These are phyloP conservation scores for Delonix regia DNA, from an alignment of 306 rosid species.

Conservation along the genomic window DNA sequence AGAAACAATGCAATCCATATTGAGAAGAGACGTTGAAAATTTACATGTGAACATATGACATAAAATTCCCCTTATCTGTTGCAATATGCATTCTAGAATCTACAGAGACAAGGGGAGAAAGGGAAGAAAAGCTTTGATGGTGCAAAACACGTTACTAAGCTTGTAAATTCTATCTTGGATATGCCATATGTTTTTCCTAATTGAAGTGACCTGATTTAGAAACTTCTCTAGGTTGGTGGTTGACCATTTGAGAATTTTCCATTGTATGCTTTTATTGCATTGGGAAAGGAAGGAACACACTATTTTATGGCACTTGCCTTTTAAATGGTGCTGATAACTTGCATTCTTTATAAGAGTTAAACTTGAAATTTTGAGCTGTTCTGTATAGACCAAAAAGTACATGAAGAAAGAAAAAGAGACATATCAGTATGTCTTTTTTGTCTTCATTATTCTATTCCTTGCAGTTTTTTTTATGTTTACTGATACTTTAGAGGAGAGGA, in stretches of 20 bases:
- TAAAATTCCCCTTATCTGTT: background rate
- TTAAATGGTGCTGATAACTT: background rate
- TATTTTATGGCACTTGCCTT: background rate
- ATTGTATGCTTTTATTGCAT: background rate
- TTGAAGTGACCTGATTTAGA: background rate
- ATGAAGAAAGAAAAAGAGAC: slow-evolving; percentile 4
- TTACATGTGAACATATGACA: background rate
- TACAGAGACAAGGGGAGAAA: background rate
- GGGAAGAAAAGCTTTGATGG: background rate
- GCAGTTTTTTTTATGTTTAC: slow-evolving; percentile 11
- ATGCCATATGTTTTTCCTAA: background rate
- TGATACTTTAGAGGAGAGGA: slow-evolving; percentile 19
- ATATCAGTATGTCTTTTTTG: background rate
- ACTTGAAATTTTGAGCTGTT: background rate
- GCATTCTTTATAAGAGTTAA: background rate
- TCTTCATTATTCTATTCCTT: slow-evolving; percentile 12
- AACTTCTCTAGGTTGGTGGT: background rate
- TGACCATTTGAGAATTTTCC: background rate
- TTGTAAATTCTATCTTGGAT: background rate
- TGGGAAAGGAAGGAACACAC: background rate
- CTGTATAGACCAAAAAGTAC: background rate
- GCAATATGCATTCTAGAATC: background rate
- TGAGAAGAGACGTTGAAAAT: background rate
- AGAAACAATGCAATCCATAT: background rate
- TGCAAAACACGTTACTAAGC: background rate